These are phyloP conservation scores for barley (Hordeum vulgare) DNA, from an alignment of 176 grass and related monocot species.

Conservation along the genomic window DNA sequence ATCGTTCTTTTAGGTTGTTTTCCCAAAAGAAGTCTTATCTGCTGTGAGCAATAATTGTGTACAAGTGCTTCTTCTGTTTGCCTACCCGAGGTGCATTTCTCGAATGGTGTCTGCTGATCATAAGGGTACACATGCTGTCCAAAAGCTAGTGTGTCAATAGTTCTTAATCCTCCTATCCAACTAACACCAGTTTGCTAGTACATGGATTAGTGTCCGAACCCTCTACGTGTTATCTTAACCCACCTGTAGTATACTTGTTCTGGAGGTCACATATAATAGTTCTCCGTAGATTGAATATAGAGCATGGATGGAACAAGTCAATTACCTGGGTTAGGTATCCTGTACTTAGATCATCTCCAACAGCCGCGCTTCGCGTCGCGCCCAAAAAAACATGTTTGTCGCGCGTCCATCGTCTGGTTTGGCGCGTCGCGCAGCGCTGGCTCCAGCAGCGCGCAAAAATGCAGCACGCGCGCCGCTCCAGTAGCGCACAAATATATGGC, in stretches of 20 bases:
- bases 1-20: conserved; percentile 2
- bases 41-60: conserved; percentile 11
- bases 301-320: background rate
- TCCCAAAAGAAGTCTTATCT: conserved; percentile 1
- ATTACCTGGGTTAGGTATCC: background rate
- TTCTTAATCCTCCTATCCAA: conserved; percentile 24
- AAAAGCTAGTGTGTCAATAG: background rate
- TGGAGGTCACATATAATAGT: conserved; percentile 16
- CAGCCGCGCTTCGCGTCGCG: too few relatives aligned
- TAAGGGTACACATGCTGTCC: conserved; percentile 10
- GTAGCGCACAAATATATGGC: too few relatives aligned
- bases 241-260: background rate
- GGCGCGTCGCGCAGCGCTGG: too few relatives aligned
- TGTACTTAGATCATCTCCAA: too few relatives aligned
- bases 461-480: too few relatives aligned
- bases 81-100: conserved; percentile 14
- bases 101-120: background rate
- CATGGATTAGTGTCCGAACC: background rate
- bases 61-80: conserved; percentile 10
- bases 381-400: too few relatives aligned
- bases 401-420: too few relatives aligned
- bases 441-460: too few relatives aligned
- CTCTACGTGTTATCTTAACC: conserved; percentile 17
- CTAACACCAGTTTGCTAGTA: conserved; percentile 20
- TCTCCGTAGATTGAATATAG: background rate